Conservation (phyloP, 176 grass and related monocot species). For the Bonia amplexicaulis region DNA sequence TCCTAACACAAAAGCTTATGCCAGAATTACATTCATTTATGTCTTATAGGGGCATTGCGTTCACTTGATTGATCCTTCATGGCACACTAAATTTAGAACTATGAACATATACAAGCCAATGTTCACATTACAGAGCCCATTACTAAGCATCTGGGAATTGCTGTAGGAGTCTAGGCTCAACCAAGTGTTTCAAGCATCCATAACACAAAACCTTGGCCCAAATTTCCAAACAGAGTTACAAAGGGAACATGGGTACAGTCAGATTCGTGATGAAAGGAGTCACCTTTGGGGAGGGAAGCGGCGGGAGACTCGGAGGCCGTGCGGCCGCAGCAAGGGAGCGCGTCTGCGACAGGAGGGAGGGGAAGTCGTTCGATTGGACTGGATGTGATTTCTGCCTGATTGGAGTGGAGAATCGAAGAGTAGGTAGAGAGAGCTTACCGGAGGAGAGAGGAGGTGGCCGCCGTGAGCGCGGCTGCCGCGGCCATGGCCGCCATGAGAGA, state of each 20-base stretch:
- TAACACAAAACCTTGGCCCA: not conserved
- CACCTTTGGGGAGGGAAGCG: slow-evolving; percentile 30
- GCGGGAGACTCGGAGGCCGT: slow-evolving; percentile 19
- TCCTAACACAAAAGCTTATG: not conserved
- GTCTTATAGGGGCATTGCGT: not conserved
- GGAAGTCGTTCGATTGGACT: not conserved
- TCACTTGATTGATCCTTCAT: not conserved
- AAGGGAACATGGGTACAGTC: not conserved
- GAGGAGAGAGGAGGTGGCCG: slow-evolving; percentile 37
- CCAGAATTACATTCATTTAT: not conserved
- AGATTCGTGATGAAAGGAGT: not conserved
- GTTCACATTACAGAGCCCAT: not conserved
- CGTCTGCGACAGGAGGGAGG: slow-evolving; percentile 11
- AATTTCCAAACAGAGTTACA: not conserved
- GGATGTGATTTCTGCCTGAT: not conserved
- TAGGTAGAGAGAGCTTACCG: not conserved
- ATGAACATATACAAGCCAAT: not conserved
- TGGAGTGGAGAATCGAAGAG: not conserved
- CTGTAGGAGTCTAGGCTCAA: not conserved
- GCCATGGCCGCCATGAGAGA: slow-evolving; percentile 38
- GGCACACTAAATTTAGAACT: not conserved
- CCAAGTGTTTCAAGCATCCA: not conserved
- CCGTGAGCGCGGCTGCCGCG: slow-evolving; percentile 30
- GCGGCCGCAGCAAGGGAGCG: slow-evolving; percentile 31
- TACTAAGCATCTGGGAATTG: not conserved